Base-by-base conservation (phyloP, 192 early-diverging fungal genomes). In the Chytriomyces sp. region DNA sequence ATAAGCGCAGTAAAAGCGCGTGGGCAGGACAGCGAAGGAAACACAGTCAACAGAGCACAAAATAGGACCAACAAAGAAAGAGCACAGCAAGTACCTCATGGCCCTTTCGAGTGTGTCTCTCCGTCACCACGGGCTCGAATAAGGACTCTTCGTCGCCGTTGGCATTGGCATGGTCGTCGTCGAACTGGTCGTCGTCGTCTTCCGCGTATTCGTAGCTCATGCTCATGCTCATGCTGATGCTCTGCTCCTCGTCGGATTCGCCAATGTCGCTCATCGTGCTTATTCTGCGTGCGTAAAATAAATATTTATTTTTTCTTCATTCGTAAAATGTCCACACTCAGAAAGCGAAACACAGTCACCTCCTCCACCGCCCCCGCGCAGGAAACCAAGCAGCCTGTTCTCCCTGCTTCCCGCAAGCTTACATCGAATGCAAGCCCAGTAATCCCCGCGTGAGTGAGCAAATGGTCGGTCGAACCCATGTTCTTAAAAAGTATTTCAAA, bases 71-170 rank as follows among this genome's bases (percentile, higher is more conserved):
- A 2, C 35, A 35, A 35, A 35, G 35, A 35, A 35, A 35, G 35
- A 35, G 35, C 35, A 35, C 35, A 35, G 35, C 35, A 35, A 35
- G 35, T 35, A 13, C 18, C 67, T 68, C 45, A 45, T 68, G 69
- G 16, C 53, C 53, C 53, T 57, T 57, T 13, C 53, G 53, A 18
- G 84, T 77, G 70, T 90, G 86, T 62, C 85, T 85, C 57, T 89
- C 89, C 8, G 87, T 78, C 48, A 91, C 78, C 43, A 90, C 89
- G 45, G 87, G 86, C 13, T 78, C 84, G 76, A 92, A 92, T 0
- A 77, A 87, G 49, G 85, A 77, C 57, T 89, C 90, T 23, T 83
- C 90, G 45, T 81, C 79, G 23, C 79, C 78, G 13, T 79, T 77
- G 9, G 80, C 81, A 35, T 84, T 77, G 61, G 76, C 82, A 20